phyloP scores from a whole-genome alignment of 139 green algal species.

The Haematococcus sp. region DNA sequence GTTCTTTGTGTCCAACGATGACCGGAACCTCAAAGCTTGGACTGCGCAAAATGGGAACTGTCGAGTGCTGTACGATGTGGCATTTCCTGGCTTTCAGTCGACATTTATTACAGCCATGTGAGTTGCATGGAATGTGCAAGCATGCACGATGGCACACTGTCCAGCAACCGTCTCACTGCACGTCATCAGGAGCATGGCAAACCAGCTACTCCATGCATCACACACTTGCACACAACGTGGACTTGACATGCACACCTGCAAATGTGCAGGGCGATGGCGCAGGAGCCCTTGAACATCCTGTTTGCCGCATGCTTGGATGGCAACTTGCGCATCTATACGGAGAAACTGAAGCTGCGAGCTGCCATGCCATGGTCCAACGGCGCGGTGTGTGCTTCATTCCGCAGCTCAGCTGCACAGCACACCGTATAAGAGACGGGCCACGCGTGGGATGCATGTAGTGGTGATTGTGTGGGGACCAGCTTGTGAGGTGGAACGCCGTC shows the following conservation, averaged over 20 bases:
- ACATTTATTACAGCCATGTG: conserved; percentile 28
- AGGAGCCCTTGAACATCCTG: conserved; percentile 20
- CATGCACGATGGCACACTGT: too few relatives aligned
- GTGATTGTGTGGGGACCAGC: neutral
- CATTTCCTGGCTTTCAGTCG: conserved; percentile 27
- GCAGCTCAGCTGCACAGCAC: neutral
- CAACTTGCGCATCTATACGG: conserved; percentile 33
- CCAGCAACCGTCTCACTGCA: too few relatives aligned
- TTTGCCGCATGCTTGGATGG: conserved; percentile 42
- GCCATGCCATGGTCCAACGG: conserved; percentile 49
- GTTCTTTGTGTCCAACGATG: conserved; percentile 33
- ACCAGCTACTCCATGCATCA: too few relatives aligned
- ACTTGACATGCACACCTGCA: too few relatives aligned
- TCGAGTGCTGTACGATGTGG: conserved; percentile 20
- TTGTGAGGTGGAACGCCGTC: neutral
- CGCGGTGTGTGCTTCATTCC: conserved; percentile 9
- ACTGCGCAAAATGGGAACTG: conserved; percentile 9
- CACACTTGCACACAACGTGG: too few relatives aligned
- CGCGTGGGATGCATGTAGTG: neutral
- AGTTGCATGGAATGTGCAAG: too few relatives aligned
- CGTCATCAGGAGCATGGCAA: too few relatives aligned
- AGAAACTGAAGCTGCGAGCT: conserved; percentile 34
- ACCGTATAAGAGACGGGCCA: neutral
- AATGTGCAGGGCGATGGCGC: neutral
- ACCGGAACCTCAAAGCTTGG: conserved; percentile 34